A percentile compares a stretch with the other conserved stretches of the same genome.
Evolutionary conservation across 2,329 filamentous ascomycete genomes (phyloP).

Genomic region (Hypoxylon sp.): DNA sequence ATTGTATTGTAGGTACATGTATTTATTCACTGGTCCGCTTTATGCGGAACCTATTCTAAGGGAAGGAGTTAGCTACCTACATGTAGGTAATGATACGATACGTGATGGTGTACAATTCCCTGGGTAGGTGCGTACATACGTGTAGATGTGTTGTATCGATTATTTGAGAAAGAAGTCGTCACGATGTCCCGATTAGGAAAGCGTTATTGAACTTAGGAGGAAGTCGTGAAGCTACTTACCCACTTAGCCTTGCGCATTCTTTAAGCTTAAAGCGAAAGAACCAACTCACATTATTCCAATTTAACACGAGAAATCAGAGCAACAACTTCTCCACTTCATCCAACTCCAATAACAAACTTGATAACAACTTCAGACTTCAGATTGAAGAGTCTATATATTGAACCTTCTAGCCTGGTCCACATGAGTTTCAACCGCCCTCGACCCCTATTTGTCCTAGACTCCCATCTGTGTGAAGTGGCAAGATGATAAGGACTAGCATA

Average conservation of each 20-base stretch:
- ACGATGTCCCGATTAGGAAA: conserved; percentile 8
- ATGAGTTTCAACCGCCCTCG: background rate
- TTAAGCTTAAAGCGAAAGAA: background rate
- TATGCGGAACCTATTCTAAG: conserved; percentile 5
- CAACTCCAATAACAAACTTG: conserved; percentile 7
- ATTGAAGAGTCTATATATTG: conserved; percentile 5
- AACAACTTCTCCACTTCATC: conserved; percentile 17
- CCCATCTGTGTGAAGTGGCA: background rate
- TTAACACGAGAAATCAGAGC: background rate
- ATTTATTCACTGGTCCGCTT: conserved; percentile 6
- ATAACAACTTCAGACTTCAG: conserved; percentile 2
- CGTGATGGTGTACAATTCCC: background rate
- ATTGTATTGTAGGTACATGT: background rate
- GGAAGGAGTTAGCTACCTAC: background rate
- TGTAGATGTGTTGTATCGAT: background rate
- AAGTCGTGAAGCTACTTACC: conserved; percentile 13
- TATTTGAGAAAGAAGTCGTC: background rate
- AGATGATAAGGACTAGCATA: background rate
- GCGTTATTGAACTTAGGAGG: background rate
- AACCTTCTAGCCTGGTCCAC: background rate
- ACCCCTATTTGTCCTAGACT: conserved; percentile 1
- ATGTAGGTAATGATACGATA: background rate
- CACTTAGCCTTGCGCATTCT: conserved; percentile 2
- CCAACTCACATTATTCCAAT: background rate
- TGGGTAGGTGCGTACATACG: background rate